Evolutionary conservation across 208 protist genomes (phyloP).

Genomic region (Leishmania amazonensis): DNA sequence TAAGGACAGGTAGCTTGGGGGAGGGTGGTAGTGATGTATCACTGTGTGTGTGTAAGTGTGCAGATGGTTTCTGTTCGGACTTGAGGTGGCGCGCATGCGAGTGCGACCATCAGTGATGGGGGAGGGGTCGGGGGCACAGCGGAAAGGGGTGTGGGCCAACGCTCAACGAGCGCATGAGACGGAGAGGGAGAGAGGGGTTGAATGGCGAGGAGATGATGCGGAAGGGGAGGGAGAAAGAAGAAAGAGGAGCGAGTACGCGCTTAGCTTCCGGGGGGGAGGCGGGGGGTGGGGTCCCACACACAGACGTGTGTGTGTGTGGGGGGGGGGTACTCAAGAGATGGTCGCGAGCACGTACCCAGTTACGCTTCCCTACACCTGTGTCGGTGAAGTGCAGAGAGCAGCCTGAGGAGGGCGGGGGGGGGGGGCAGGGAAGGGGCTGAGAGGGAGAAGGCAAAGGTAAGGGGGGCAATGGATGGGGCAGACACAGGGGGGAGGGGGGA

Average conservation of each 20-base stretch:
- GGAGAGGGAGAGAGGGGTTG: neutral
- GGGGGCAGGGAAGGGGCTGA: neutral
- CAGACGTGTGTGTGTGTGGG: no score
- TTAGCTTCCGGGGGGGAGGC: neutral
- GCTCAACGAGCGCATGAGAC: neutral
- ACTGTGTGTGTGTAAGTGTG: neutral
- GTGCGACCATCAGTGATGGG: neutral
- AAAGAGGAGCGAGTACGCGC: neutral
- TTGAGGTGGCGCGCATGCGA: neutral
- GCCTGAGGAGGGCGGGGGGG: no score
- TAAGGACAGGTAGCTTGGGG: neutral
- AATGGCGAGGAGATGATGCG: neutral
- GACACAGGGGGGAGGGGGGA: neutral
- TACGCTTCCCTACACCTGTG: neutral
- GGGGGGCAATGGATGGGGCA: neutral
- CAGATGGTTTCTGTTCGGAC: neutral
- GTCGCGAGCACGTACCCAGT: neutral
- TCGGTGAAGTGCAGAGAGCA: neutral
- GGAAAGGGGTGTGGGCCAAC: neutral
- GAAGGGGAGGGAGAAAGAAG: neutral
- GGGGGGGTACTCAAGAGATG: neutral
- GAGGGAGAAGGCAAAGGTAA: neutral
- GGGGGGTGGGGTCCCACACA: neutral
- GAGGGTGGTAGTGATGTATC: neutral
- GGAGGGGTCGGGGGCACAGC: neutral